Base-by-base conservation (phyloP, 495 filamentous ascomycete genomes). In the Penicillium egyptiacum region DNA sequence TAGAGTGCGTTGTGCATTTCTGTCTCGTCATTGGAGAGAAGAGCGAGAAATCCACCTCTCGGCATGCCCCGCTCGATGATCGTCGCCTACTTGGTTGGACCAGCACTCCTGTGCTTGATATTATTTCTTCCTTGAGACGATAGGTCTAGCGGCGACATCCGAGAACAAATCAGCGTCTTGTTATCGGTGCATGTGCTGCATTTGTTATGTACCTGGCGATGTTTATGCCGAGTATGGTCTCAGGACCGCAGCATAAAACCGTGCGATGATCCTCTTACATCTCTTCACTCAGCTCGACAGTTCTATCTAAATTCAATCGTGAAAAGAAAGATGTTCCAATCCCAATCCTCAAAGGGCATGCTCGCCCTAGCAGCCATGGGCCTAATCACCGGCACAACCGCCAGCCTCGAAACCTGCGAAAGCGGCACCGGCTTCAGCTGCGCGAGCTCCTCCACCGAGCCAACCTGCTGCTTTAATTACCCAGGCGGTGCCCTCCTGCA, bases 381-480 rank as follows among this genome's bases (percentile, higher is more conserved):
- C 19, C 26, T 69, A 5, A 33, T 62, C 50, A 50, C 62, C n/a
- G 56, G 66, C 16, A 65, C 57, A 16, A 50, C 63, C 37, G 69
- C 70, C 40, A 35, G 50, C 40, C 51, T 69, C 11, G 46, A 65
- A 35, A 58, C 68, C 22, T 77, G 74, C 59, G 52, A 57, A 57
- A 61, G 51, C 44, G 58, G 67, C 61, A 67, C 50, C 31, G 62
- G 65, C 12, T 59, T 74, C 40, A 78, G 75, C 64, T 78, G 76
- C 59, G 68, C 72, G 8, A 72, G 67, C 59, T 70, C 66, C 16
- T 65, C 67, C 35, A 61, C 66, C 54, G 47, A 71, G n/a, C 74
- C 85, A 56, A 80, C 80, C 19, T 93, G 90, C 75, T 94, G 90
- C 75, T 90, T 87, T 70, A 87, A 91, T 55, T 72, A 81, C 48